Evolutionary conservation across 78 protist species (phyloP).

Genomic region (Cyanophora paradoxa): DNA sequence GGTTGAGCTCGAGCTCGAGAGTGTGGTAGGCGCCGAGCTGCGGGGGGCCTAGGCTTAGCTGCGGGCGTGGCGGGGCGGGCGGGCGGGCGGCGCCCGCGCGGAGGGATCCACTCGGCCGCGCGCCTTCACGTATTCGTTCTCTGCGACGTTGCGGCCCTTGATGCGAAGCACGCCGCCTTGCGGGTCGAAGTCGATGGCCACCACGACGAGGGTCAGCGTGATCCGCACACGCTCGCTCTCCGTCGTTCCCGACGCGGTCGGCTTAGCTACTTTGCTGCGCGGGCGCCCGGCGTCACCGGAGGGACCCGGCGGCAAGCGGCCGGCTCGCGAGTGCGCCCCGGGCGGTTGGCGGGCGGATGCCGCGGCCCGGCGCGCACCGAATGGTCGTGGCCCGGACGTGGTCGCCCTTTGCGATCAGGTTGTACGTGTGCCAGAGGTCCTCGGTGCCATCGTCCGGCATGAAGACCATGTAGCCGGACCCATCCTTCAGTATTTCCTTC

Average conservation of each 20-base stretch:
- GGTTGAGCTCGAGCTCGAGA: constrained; percentile 57
- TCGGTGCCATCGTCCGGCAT: constrained; percentile 46
- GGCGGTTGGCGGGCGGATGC: too few species aligned
- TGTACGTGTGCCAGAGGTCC: constrained; percentile 54
- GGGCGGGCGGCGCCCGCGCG: too few species aligned
- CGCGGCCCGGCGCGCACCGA: constrained; percentile 6
- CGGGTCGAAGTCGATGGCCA: constrained; percentile 59
- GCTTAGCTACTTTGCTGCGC: background rate
- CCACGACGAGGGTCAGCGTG: constrained; percentile 51
- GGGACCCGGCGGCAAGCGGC: too few species aligned
- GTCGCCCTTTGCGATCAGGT: constrained; percentile 40
- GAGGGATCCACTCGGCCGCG: background rate
- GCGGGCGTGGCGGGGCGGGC: too few species aligned
- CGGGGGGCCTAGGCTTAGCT: background rate
- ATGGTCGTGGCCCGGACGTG: constrained; percentile 4
- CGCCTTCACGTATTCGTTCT: constrained; percentile 54
- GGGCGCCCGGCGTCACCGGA: background rate
- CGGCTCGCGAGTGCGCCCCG: too few species aligned
- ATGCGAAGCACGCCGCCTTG: constrained; percentile 47
- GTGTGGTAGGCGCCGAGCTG: constrained; percentile 75
- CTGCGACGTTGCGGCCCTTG: constrained; percentile 52
- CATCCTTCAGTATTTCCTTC: too few species aligned
- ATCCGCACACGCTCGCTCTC: constrained; percentile 37
- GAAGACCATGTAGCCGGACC: too few species aligned
- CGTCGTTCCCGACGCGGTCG: constrained; percentile 26